These are phyloP conservation scores for Leptodermis oblonga DNA, from an alignment of 257 asterid species.

Conservation along the genomic window DNA sequence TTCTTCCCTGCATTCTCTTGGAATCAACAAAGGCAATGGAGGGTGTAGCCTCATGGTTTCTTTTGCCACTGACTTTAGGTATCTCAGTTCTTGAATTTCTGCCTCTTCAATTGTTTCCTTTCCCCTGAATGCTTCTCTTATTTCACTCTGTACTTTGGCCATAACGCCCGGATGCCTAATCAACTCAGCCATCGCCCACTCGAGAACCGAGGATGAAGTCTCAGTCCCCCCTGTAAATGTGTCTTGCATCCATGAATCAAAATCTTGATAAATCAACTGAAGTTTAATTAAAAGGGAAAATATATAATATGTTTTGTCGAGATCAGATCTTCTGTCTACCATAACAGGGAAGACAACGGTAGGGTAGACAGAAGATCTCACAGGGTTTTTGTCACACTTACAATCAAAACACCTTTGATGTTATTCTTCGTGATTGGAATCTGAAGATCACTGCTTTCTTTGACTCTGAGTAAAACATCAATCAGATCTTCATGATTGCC, in stretches of 20 bases:
- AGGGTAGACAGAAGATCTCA: too few relatives aligned
- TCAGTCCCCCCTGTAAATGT: conserved; percentile 24
- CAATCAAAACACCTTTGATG: conserved; percentile 20
- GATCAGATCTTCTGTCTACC: too few relatives aligned
- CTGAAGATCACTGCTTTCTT: not conserved
- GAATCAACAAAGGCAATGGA: conserved; percentile 14
- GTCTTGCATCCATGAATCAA: conserved; percentile 21
- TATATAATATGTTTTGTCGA: too few relatives aligned
- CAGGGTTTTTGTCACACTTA: not conserved
- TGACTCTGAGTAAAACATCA: conserved; percentile 2
- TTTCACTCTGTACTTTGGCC: conserved; percentile 27
- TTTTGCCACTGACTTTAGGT: conserved; percentile 22
- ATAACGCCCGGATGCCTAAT: conserved; percentile 20
- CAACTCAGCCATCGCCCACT: conserved; percentile 28
- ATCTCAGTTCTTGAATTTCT: conserved; percentile 13
- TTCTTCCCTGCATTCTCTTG: conserved; percentile 21
- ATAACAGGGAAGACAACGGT: too few relatives aligned
- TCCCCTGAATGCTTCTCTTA: conserved; percentile 10
- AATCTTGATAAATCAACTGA: too few relatives aligned
- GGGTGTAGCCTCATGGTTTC: conserved; percentile 39
- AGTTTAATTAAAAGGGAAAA: not conserved
- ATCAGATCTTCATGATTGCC: not conserved
- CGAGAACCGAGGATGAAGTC: conserved; percentile 16
- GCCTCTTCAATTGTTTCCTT: conserved; percentile 16
- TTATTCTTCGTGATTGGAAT: conserved; percentile 18